Conservation (phyloP, 129 eudicot genomes). For the Ambrosia trifida region DNA sequence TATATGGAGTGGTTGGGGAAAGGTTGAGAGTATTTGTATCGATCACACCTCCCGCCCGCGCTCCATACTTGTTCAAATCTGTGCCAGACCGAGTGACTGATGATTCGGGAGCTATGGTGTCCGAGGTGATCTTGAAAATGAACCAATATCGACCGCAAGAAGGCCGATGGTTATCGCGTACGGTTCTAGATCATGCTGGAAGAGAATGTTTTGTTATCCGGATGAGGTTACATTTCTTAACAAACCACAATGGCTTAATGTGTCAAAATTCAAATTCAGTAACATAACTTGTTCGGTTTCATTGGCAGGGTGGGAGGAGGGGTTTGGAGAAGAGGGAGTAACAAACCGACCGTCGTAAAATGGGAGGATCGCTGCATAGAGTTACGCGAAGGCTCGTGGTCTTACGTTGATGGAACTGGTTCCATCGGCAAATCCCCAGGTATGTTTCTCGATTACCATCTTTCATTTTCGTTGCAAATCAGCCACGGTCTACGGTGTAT, state of each 20-base stretch:
- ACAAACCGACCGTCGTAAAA: conserved; percentile 64
- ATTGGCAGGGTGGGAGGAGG: conserved; percentile 69
- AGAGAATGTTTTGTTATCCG: conserved; percentile 90
- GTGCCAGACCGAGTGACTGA: conserved; percentile 93
- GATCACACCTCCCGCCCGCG: conserved; percentile 95
- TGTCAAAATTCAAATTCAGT: neutral
- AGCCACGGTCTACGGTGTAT: too few species aligned
- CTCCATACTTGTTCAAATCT: conserved; percentile 74
- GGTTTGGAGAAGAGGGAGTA: conserved; percentile 91
- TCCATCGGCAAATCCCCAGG: conserved; percentile 90
- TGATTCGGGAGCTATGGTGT: conserved; percentile 89
- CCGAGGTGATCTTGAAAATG: conserved; percentile 77
- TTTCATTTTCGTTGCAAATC: too few species aligned
- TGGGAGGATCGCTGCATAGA: conserved; percentile 81
- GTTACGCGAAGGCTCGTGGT: conserved; percentile 90
- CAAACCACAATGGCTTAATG: too few species aligned
- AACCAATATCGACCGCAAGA: conserved; percentile 90
- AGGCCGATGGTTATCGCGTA: conserved; percentile 92
- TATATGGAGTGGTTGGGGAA: conserved; percentile 45
- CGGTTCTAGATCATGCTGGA: conserved; percentile 92
- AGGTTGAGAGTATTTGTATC: conserved; percentile 54
- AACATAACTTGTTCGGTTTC: neutral
- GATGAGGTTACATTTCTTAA: conserved; percentile 51
- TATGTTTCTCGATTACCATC: conserved; percentile 30
- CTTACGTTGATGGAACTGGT: conserved; percentile 71